Evolutionary conservation across 768 basidiomycete genomes (phyloP).

Genomic region (Lentinula lateritia): DNA sequence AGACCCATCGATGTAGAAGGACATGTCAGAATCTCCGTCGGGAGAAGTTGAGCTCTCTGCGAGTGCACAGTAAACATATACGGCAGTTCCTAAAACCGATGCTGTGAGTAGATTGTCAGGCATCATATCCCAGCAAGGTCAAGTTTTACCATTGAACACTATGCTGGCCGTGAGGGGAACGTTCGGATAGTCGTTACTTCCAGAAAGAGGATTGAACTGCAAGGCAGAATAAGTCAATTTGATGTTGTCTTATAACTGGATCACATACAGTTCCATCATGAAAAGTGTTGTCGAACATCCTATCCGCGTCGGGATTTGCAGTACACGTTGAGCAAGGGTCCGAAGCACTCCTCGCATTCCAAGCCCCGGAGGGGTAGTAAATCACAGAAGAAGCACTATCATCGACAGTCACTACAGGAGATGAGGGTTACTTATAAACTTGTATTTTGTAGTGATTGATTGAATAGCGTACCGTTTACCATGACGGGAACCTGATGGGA

Average conservation of each 20-base stretch:
- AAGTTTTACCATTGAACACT: slow-evolving; percentile 28
- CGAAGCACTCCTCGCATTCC: slow-evolving; percentile 13
- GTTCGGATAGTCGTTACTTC: slow-evolving; percentile 11
- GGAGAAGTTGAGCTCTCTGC: slow-evolving; percentile 18
- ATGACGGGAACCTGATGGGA: neutral
- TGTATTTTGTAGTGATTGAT: neutral
- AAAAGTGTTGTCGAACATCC: slow-evolving; percentile 17
- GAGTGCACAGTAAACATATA: slow-evolving; percentile 37
- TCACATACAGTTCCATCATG: slow-evolving; percentile 14
- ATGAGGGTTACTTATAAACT: neutral
- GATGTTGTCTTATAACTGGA: neutral
- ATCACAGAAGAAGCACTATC: slow-evolving; percentile 16
- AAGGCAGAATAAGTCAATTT: neutral
- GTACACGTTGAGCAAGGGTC: slow-evolving; percentile 14
- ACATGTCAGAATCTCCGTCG: slow-evolving; percentile 25
- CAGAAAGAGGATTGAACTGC: slow-evolving; percentile 11
- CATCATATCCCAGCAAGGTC: neutral
- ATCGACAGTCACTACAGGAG: slow-evolving; percentile 23
- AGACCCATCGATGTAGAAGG: slow-evolving; percentile 27
- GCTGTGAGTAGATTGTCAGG: neutral
- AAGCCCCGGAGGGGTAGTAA: slow-evolving; percentile 13
- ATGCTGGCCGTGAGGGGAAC: slow-evolving; percentile 21
- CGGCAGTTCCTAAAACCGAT: slow-evolving; percentile 29
- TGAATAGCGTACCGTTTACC: neutral
- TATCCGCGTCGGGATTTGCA: slow-evolving; percentile 12